Evolutionary conservation across 345 rosid species (phyloP), one percentile per base, ranked within the genome.

Genomic region (Anastatica hierochuntica): DNA sequence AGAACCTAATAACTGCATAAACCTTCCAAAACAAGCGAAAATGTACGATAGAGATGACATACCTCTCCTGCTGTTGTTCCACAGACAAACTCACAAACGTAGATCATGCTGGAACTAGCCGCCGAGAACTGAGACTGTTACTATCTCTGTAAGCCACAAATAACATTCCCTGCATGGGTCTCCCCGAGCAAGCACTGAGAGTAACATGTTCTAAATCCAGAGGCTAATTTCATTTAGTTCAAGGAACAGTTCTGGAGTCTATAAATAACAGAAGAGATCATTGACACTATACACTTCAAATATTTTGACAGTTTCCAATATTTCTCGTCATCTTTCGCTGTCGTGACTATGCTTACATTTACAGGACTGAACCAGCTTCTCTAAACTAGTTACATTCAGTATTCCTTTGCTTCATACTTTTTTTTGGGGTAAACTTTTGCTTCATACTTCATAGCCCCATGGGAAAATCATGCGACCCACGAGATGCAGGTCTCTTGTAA

Each of bases 311-410:
- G 9, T 16, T 40, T 49, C n/a, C 53, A 36, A 43, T 43, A 50
- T 36, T 42, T 66, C 38, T 50, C 50, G 35, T 43, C 14, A 48
- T 45, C 29, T 43, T 56, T 50, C 2, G 31, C 18, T 24, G 23
- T 12, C n/a, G n/a, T 58, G 27, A 43, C 47, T 66, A 36, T 37
- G 54, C 38, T 37, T 66, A 51, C 11, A 37, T 45, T 44, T 58
- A 51, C 53, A 44, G 9, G 49, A 58, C 29, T 5, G 43, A 44
- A 36, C 53, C 48, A 12, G 29, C 31, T 8, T 14, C 49, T 46
- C 17, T 7, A 31, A 14, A 16, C 39, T 63, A 47, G 8, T 56
- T 57, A 49, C 59, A 43, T 24, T 49, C 15, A 31, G 5, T 37
- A 64, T 49, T 38, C 3, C 4, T 42, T 64, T 16, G 11, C 24